Conservation (phyloP, 345 rosid species). For the Tarenaya hassleriana region DNA sequence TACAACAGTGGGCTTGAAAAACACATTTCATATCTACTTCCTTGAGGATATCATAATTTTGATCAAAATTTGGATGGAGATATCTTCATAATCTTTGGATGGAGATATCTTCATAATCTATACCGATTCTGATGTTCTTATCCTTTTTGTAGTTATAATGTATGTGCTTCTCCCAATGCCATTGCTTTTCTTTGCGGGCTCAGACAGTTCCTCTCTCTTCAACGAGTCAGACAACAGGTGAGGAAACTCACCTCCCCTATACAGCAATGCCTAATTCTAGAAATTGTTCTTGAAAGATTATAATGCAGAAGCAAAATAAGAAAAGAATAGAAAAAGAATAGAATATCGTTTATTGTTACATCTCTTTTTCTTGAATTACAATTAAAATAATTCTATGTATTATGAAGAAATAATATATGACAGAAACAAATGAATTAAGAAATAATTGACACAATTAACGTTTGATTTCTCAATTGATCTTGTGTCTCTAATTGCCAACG, state of each 20-base stretch:
- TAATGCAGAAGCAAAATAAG: too few species aligned
- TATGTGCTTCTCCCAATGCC: constrained; percentile 96
- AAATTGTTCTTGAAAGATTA: too few species aligned
- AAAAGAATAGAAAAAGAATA: too few species aligned
- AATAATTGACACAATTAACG: too few species aligned
- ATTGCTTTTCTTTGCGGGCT: constrained; percentile 71
- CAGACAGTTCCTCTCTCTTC: constrained; percentile 54
- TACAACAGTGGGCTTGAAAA: background rate
- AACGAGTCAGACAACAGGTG: constrained; percentile 64
- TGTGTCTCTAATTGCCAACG: too few species aligned
- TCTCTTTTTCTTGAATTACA: too few species aligned
- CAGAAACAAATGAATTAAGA: too few species aligned
- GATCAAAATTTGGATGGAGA: background rate
- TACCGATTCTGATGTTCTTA: background rate
- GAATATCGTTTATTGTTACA: too few species aligned
- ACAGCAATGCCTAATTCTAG: too few species aligned
- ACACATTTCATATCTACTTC: background rate
- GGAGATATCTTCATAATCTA: background rate
- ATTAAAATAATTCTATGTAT: too few species aligned
- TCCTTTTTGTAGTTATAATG: constrained; percentile 62
- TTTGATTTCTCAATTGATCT: too few species aligned
- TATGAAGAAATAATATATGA: too few species aligned
- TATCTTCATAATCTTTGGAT: background rate
- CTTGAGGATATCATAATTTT: background rate
- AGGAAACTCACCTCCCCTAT: background rate